phyloP scores from a whole-genome alignment of 176 grass and related monocot genomes.

The Zoysia pacifica region DNA sequence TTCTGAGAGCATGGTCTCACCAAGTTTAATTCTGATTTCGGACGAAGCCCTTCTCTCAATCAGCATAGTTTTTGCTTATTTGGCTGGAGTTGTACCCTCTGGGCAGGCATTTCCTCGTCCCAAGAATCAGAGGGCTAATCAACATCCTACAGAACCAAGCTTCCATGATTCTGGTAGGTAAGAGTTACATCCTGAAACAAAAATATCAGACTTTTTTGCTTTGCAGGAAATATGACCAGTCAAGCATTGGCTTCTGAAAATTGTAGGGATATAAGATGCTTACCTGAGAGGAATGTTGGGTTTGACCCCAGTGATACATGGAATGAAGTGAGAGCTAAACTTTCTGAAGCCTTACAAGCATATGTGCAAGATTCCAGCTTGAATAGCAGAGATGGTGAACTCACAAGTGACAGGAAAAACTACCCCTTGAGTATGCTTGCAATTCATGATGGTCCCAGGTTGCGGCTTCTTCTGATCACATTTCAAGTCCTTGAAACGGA shows the following conservation, averaged over 20 bases:
- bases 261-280: constrained; percentile 39
- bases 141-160: constrained; percentile 35
- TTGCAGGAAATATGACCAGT: constrained; percentile 19
- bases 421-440: constrained; percentile 84
- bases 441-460: constrained; percentile 70
- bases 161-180: constrained; percentile 89
- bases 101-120: constrained; percentile 10
- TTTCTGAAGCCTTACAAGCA: constrained; percentile 75
- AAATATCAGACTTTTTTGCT: constrained; percentile 24
- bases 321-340: constrained; percentile 64
- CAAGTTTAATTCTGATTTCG: constrained; percentile 43
- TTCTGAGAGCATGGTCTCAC: constrained; percentile 49
- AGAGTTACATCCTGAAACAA: constrained; percentile 56
- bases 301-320: constrained; percentile 49
- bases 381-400: constrained; percentile 31
- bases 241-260: constrained; percentile 17
- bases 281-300: constrained; percentile 32
- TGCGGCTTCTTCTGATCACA: constrained; percentile 73
- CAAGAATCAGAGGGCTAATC: constrained; percentile 23
- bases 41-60: constrained; percentile 85
- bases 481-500: constrained; percentile 73
- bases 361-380: constrained; percentile 38
- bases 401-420: constrained; percentile 56
- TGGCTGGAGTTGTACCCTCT: constrained; percentile 80
- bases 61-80: constrained; percentile 76